Base-by-base conservation (phyloP, 2,329 filamentous ascomycete species). In the Cladosporium sp. region DNA sequence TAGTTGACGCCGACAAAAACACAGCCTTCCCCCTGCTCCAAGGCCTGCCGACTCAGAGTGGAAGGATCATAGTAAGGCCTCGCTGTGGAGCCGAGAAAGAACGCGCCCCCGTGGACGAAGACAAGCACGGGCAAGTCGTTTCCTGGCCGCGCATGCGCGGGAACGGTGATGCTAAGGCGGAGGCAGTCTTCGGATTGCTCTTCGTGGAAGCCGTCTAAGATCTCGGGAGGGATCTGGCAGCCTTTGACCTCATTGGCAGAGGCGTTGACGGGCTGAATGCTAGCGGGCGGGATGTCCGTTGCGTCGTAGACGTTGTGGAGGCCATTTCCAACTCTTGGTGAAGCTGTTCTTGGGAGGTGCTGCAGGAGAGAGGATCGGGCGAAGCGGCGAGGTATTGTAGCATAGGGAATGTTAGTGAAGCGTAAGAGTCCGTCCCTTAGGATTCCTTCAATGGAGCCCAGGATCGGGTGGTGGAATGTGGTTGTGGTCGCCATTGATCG, bases 51-150 rank as follows among this genome's bases (percentile, higher is more conserved):
- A 14, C 46, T 43, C 9, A 43, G n/a, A 6, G 46, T 34, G 10
- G 16, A 14, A 7, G 46, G 46, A 1, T 43, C 38, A 57, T 76
- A 79, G 41, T 80, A 76, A 0, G 78, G 78, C 70, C 76, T 80
- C 34, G 71, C 77, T 43, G 73, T 76, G 4, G 75, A 75, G 2
- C 77, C 78, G 3, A 74, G 68, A 2, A 66, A 64, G 44, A 77
- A 74, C 0, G 74, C 78, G 8, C 78, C 77, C 0, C 78, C 78
- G 54, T 81, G 77, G 5, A 81, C 70, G 56, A 78, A 79, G 2
- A 78, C 69, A 34, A 79, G 67, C 0, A 80, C 77, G 0, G 78
- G 78, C 3, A 80, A 63, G 9, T 4, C 13, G 22, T 33, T 16
- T 8, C 13, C n/a, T 31, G 32, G 14, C 10, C 10, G 22, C 8